A percentile compares a stretch with the other conserved stretches of the same genome.
phyloP scores from a whole-genome alignment of 2,329 filamentous ascomycete species.

The Lasiodiplodia theobromae region DNA sequence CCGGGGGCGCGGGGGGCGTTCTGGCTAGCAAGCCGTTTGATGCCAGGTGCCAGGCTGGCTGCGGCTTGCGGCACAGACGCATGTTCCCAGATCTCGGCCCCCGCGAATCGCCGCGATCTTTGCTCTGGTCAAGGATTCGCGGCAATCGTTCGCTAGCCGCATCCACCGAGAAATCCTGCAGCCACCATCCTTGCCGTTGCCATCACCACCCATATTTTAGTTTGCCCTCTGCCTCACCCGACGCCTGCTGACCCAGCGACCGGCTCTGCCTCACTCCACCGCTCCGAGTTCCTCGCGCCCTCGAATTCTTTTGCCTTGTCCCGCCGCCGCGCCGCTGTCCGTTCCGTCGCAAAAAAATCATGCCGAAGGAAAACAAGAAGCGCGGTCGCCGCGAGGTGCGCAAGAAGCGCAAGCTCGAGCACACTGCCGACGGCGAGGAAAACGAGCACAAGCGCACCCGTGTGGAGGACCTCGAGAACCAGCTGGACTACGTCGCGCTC shows the following conservation, averaged over 20 bases:
- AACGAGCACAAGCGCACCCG: constrained; percentile 44
- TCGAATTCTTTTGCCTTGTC: background rate
- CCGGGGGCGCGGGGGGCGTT: background rate
- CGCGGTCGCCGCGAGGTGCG: constrained; percentile 62
- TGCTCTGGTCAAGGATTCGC: background rate
- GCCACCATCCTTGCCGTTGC: constrained; percentile 17
- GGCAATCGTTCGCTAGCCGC: constrained; percentile 24
- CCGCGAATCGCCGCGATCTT: constrained; percentile 25
- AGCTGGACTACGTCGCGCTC: constrained; percentile 27
- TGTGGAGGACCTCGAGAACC: constrained; percentile 34
- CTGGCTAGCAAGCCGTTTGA: background rate
- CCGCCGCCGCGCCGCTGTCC: constrained; percentile 6
- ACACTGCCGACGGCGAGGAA: constrained; percentile 47
- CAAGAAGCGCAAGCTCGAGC: constrained; percentile 60
- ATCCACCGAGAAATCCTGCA: constrained; percentile 27
- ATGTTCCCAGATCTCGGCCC: constrained; percentile 15
- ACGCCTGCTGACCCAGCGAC: background rate
- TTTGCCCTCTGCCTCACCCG: constrained; percentile 8
- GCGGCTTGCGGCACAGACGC: background rate
- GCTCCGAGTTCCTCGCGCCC: background rate
- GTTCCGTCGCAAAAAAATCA: constrained; percentile 40
- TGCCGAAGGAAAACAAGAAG: constrained; percentile 68
- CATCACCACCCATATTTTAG: constrained; percentile 28
- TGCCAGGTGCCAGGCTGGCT: constrained; percentile 10
- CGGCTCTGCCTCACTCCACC: background rate